Evolutionary conservation across 371 early-diverging fungal genomes (phyloP).

Genomic region (Mortierella polycephala): DNA sequence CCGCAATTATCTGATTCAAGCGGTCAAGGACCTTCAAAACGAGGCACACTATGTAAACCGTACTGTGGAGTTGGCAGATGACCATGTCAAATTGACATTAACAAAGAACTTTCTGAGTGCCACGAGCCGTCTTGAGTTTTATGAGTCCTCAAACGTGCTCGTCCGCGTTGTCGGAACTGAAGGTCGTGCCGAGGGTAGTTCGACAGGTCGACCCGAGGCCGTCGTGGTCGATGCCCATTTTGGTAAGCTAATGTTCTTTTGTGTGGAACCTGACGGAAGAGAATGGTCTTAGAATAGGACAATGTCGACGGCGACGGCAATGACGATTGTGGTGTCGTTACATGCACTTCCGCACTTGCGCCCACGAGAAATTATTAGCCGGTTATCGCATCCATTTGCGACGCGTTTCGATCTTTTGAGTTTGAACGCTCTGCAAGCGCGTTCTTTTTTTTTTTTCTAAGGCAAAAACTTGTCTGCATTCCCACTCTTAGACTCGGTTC

Average conservation of each 20-base stretch:
- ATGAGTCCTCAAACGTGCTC: conserved; percentile 63
- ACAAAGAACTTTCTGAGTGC: conserved; percentile 46
- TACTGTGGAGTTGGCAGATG: conserved; percentile 57
- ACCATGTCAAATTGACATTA: conserved; percentile 50
- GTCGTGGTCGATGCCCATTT: conserved; percentile 66
- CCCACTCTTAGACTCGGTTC: conserved; percentile 68
- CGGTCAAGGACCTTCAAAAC: conserved; percentile 53
- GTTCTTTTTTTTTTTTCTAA: neutral
- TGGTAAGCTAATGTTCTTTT: conserved; percentile 52
- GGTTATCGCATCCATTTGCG: conserved; percentile 27
- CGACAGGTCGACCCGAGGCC: conserved; percentile 43
- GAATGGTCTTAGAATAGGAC: neutral
- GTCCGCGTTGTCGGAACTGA: conserved; percentile 59
- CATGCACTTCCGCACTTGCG: conserved; percentile 20
- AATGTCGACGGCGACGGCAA: no score
- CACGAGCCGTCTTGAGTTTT: conserved; percentile 56
- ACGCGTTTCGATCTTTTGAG: neutral
- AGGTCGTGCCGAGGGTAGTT: conserved; percentile 53
- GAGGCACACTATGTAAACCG: conserved; percentile 54
- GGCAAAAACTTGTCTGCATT: neutral
- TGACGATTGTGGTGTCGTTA: neutral
- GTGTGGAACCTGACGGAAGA: neutral
- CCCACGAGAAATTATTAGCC: conserved; percentile 16
- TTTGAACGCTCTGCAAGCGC: neutral
- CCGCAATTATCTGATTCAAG: conserved; percentile 46